Evolutionary conservation across 148 eudicot genomes (phyloP), one percentile per base, ranked within the genome.

Genomic region (Heliosperma pusillum): DNA sequence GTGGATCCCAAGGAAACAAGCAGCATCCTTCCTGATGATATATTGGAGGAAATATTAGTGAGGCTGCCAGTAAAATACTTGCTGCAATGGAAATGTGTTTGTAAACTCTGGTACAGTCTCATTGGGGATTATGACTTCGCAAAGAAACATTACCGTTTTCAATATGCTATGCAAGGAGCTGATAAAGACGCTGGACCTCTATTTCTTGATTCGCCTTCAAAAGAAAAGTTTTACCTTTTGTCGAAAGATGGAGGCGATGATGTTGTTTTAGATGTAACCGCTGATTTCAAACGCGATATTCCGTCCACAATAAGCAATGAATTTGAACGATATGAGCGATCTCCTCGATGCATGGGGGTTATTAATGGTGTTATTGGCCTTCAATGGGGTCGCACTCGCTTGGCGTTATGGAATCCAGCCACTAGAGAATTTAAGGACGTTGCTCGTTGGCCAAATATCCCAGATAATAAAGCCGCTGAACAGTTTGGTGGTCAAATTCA

Each of bases 351-450:
- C 20, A 30, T 19, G 1, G 69, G 69, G 3, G 47, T 66, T 29
- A 12, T 66, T 3, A 66, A 66, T 13, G 69, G 69, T 12, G 44
- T 66, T 36, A 45, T 66, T 66, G 45, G 47, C 47, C 22, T 66
- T 19, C 21, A 66, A 66, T 69, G 71, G 56, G 17, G 71, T 66
- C n/a, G 22, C 3, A 20, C 7, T 69, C 55, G 44, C 2, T 33
- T 45, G 19, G 47, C 69, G 9, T 16, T 66, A 47, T 66, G 69
- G 69, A 66, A 66, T n/a, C 69, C 69, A 66, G 69, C 69, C 69
- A 66, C 69, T 30, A 30, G 69, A 66, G 69, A 66, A 36, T 66
- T 66, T 11, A 66, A 66, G 56, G 71, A 69, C 7, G 71, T 42
- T 44, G 21, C 27, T 10, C 56, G 27, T 24, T 45, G 71, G 53